Evolutionary conservation across 129 eudicot species (phyloP).

Genomic region (Solidago caesia): DNA sequence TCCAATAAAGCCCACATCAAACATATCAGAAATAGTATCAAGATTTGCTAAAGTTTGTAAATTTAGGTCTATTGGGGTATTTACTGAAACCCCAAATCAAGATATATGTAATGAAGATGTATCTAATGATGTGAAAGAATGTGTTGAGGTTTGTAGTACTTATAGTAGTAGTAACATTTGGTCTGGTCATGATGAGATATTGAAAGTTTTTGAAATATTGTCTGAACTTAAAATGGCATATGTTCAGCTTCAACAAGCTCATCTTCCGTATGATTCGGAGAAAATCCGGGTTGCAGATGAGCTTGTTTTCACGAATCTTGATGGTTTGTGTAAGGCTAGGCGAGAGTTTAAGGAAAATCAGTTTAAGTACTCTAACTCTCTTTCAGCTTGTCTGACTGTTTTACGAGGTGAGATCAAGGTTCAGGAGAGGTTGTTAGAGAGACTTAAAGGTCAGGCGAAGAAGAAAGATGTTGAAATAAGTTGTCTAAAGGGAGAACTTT

Average conservation of each 20-base stretch:
- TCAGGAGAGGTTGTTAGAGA: conserved; percentile 46
- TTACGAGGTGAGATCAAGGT: conserved; percentile 49
- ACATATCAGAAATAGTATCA: conserved; percentile 52
- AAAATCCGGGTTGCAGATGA: conserved; percentile 55
- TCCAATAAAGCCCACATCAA: conserved; percentile 37
- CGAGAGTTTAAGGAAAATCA: conserved; percentile 58
- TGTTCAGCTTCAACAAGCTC: conserved; percentile 77
- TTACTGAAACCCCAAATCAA: conserved; percentile 45
- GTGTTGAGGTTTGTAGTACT: conserved; percentile 30
- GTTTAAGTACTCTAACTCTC: conserved; percentile 38
- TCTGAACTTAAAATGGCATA: conserved; percentile 58
- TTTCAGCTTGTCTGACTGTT: conserved; percentile 46
- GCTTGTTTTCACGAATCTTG: conserved; percentile 46
- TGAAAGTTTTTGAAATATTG: conserved; percentile 51
- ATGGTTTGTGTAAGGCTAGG: conserved; percentile 47
- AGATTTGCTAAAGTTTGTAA: conserved; percentile 54
- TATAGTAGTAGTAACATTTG: conserved; percentile 16
- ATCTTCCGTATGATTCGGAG: conserved; percentile 51
- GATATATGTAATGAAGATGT: conserved; percentile 13
- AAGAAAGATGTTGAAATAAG: conserved; percentile 39
- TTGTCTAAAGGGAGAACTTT: conserved; percentile 33
- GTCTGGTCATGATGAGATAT: conserved; percentile 50
- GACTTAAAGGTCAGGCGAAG: conserved; percentile 45
- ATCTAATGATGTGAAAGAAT: conserved; percentile 17
- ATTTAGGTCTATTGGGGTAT: conserved; percentile 65